Evolutionary conservation across 2,329 filamentous ascomycete genomes (phyloP).

Genomic region (Fusarium avenaceum): DNA sequence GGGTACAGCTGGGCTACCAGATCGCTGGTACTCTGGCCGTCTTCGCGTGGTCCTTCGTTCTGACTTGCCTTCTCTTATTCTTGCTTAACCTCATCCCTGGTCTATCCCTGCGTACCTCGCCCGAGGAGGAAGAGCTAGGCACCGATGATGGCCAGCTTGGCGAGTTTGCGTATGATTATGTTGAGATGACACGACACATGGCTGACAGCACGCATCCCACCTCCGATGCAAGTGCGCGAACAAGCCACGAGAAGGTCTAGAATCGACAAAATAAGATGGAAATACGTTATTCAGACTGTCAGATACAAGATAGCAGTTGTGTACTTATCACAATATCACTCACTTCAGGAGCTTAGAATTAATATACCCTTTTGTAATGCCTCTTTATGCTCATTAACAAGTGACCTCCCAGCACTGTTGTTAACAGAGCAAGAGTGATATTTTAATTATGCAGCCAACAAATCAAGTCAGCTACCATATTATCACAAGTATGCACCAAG

Average conservation of each 20-base stretch:
- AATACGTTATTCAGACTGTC: not conserved
- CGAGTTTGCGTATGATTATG: slow-evolving; percentile 88
- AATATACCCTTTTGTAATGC: slow-evolving; percentile 28
- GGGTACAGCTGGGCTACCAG: slow-evolving; percentile 78
- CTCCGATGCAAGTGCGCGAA: slow-evolving; percentile 45
- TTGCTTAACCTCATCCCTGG: slow-evolving; percentile 79
- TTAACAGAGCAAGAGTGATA: not conserved
- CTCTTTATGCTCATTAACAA: too few relatives aligned
- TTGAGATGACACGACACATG: slow-evolving; percentile 77
- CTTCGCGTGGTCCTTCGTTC: slow-evolving; percentile 74
- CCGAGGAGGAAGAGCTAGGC: slow-evolving; percentile 77
- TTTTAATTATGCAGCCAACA: not conserved
- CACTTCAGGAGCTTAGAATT: slow-evolving; percentile 7
- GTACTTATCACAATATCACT: slow-evolving; percentile 3
- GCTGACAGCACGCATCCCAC: slow-evolving; percentile 52
- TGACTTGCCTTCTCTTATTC: slow-evolving; percentile 78
- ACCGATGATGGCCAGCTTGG: slow-evolving; percentile 82
- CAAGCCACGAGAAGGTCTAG: slow-evolving; percentile 51
- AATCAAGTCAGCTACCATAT: not conserved
- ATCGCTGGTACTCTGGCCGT: slow-evolving; percentile 75
- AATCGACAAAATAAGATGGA: not conserved
- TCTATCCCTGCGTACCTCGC: slow-evolving; percentile 74
- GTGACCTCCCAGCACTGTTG: not conserved
- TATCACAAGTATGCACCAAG: not conserved
- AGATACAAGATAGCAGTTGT: not conserved